phyloP scores from a whole-genome alignment of 768 basidiomycete genomes.

The Amanita phalloides region DNA sequence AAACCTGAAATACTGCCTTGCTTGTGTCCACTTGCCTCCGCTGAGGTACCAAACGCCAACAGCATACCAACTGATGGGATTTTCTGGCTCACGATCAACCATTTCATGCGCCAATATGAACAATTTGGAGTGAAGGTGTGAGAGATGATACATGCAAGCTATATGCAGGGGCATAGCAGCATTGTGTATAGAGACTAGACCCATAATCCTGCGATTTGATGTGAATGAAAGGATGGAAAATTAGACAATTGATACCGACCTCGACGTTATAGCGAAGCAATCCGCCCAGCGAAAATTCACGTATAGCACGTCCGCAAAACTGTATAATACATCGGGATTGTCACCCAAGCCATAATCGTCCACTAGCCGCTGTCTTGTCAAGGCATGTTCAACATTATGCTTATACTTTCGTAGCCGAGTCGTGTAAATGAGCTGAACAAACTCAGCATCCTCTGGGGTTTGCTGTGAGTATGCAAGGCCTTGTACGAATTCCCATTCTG shows the following conservation, averaged over 20 bases:
- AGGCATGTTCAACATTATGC: conserved; percentile 71
- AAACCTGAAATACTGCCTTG: conserved; percentile 90
- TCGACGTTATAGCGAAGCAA: conserved; percentile 79
- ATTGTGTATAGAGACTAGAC: conserved; percentile 75
- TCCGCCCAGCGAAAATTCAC: conserved; percentile 88
- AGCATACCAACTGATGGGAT: conserved; percentile 94
- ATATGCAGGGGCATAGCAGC: conserved; percentile 90
- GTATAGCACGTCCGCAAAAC: conserved; percentile 86
- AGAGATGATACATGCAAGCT: conserved; percentile 95
- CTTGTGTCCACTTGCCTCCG: conserved; percentile 79
- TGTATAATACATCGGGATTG: conserved; percentile 88
- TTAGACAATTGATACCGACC: conserved; percentile 29
- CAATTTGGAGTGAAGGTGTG: conserved; percentile 82
- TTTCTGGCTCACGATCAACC: conserved; percentile 89
- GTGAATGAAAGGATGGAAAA: background rate
- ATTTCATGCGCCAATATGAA: conserved; percentile 96
- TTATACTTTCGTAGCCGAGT: conserved; percentile 87
- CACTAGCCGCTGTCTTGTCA: conserved; percentile 69
- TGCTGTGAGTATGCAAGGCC: conserved; percentile 75
- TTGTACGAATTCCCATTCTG: conserved; percentile 96
- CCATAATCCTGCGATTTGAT: conserved; percentile 55
- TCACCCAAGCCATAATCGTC: conserved; percentile 78
- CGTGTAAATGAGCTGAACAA: conserved; percentile 88
- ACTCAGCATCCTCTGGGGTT: conserved; percentile 79
- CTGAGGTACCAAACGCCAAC: conserved; percentile 96